Evolutionary conservation across 306 rosid species (phyloP), one percentile per base, ranked within the genome.

Genomic region (Pterocarpus santalinus): DNA sequence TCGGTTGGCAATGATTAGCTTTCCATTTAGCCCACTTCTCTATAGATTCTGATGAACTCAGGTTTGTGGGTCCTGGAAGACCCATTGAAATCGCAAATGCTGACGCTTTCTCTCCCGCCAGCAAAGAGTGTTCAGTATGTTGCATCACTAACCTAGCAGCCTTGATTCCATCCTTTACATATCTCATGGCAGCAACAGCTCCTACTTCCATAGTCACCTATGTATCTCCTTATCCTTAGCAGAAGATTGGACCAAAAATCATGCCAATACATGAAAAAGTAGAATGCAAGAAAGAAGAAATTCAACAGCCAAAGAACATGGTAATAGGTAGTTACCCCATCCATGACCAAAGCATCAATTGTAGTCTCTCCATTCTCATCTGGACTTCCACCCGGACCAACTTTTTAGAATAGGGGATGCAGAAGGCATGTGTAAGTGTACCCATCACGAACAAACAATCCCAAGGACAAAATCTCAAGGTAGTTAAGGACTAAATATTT

Each of bases 331-430:
- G 78, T 81, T 88, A 95, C 99, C 91, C 94, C 99, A 75, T 95
- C 94, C 98, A 95, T 95, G 86, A 95, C 84, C 77, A 95, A 35
- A 57, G 98, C 98, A 85, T 95, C 98, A 10, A 95, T 89, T 43
- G 97, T 93, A 41, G 99, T 91, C 88, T 95, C 99, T 65, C 98
- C 99, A 34, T 93, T 93, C 84, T 95, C 99, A 77, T 95, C 94
- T 16, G 99, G 98, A 87, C 98, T 95, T 55, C 99, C 99, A 73
- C 99, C 99, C 1, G 99, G 99, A 71, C 98, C 98, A 84, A 95
- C 98, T 95, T 86, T 80, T 69, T 2, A 69, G 71, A 82, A 47
- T 51, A 44, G 62, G 35, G 74, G 12, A 61, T 11, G 52, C 68
- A 69, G 47, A 64, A 82, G 49, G 47, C 28, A 73, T 22, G 55